A percentile compares a stretch with the other conserved stretches of the same genome.
Conservation (phyloP, 140 eudicot genomes). For the Cichorium intybus region DNA sequence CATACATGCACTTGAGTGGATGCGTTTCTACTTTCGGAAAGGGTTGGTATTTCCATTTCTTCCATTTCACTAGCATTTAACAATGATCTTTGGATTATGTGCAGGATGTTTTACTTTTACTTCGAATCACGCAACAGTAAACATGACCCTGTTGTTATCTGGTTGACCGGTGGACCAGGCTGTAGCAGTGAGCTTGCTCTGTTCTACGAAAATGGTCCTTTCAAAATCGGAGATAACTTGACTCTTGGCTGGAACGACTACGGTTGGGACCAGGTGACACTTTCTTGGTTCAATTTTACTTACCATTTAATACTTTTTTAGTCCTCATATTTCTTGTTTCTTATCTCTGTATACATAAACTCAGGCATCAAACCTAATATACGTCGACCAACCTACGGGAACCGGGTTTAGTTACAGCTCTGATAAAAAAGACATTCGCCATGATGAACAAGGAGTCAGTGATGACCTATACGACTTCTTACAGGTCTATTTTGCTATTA, state of each 20-base stretch:
- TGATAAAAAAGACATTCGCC: constrained; percentile 75
- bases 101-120: constrained; percentile 93
- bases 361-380: constrained; percentile 88
- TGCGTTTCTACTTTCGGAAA: constrained; percentile 19
- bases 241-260: constrained; percentile 90
- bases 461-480: constrained; percentile 91
- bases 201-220: constrained; percentile 96
- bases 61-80: constrained; percentile 6
- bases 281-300: constrained; percentile 4
- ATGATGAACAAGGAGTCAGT: constrained; percentile 80
- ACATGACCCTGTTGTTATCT: constrained; percentile 84
- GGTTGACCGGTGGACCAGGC: constrained; percentile 99
- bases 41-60: neutral
- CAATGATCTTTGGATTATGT: neutral
- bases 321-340: neutral
- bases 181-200: constrained; percentile 99
- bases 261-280: constrained; percentile 90
- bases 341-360: constrained; percentile 10
- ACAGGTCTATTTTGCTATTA: constrained; percentile 53
- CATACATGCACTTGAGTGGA: neutral
- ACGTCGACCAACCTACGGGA: constrained; percentile 93
- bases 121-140: constrained; percentile 79
- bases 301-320: neutral
- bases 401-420: constrained; percentile 95
- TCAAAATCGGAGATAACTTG: constrained; percentile 68